Base-by-base conservation (phyloP, 2,329 filamentous ascomycete genomes). In the Colletotrichum tanaceti region DNA sequence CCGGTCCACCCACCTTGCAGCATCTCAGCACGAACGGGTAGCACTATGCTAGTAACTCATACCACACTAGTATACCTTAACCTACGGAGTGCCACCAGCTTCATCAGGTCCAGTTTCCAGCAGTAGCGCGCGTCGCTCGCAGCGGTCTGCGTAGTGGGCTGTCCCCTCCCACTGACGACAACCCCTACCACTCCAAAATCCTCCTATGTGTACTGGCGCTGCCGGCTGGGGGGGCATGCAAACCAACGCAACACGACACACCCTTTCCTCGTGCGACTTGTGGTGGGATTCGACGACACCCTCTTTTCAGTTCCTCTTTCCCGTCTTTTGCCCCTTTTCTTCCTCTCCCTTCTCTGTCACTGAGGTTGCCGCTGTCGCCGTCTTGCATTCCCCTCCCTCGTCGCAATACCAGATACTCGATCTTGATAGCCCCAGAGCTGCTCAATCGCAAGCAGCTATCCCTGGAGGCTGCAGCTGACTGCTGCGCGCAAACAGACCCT, bases 121-220 rank as follows among this genome's bases (percentile, higher is more conserved):
- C 54, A 32, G 39, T 52, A 50, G 58, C 35, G 64, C 59, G 39
- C 35, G 44, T 58, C 39, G 64, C 50, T 62, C 32, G 24, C 53
- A 58, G 65, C 54, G 60, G 60, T 64, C 10, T 59, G 53, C 59
- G 59, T 65, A 57, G 65, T 41, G 43, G 65, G 46, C 24, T 50
- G 5, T 50, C 44, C 16, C 28, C 39, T 55, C 28, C 39, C 62
- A 60, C 55, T 44, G 43, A 41, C 44, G 55, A 55, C 49, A 68
- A 65, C 55, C 65, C 65, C 62, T 68, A 55, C 62, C 55, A 55
- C 32, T 41, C 60, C 59, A 63, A 60, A n/a, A n/a, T n/a, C n/a
- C 52, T 65, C 62, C 65, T 65, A 54, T 62, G 65, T 68, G 62
- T 60, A 62, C 38, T 54, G 65, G 62, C 55, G 52, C 65, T 65